These are phyloP conservation scores for Kwoniella dendrophila DNA, from an alignment of 768 basidiomycete genomes.

Conservation along the genomic window DNA sequence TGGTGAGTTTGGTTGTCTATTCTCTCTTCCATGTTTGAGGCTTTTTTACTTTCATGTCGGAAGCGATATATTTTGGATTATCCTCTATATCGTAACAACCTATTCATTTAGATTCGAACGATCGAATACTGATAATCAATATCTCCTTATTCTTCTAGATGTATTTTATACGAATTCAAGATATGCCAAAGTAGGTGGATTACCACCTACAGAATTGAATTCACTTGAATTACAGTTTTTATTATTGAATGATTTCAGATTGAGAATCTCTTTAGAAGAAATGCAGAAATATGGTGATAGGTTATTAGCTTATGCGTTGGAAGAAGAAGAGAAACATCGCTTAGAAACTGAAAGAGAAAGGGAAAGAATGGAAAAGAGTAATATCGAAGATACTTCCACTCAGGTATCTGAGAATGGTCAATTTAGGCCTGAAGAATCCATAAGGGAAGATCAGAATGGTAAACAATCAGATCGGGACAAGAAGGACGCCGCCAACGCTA, in stretches of 20 bases:
- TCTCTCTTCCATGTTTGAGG: background rate
- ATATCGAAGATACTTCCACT: background rate
- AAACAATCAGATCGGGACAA: background rate
- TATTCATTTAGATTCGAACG: background rate
- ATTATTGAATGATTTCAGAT: slow-evolving; percentile 89
- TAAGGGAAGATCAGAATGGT: background rate
- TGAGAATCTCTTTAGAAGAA: slow-evolving; percentile 83
- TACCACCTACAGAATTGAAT: slow-evolving; percentile 85
- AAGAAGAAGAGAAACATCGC: slow-evolving; percentile 17
- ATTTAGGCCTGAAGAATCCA: background rate
- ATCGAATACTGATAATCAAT: background rate
- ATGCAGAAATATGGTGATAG: slow-evolving; percentile 95
- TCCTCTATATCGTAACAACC: background rate
- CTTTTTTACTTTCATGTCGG: too few species aligned
- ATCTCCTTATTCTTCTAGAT: slow-evolving; percentile 58
- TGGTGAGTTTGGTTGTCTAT: slow-evolving; percentile 33
- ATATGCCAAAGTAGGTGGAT: slow-evolving; percentile 97
- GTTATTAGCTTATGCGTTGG: slow-evolving; percentile 65
- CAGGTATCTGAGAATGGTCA: slow-evolving; percentile 1
- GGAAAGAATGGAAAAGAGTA: slow-evolving; percentile 4
- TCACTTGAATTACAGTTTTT: slow-evolving; percentile 97
- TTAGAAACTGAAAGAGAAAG: slow-evolving; percentile 6
- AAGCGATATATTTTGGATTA: background rate
- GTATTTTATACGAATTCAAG: slow-evolving; percentile 99
- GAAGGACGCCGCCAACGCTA: background rate